Evolutionary conservation across 805 yeast genomes (phyloP).

Genomic region (Yarrowia osloensis): DNA sequence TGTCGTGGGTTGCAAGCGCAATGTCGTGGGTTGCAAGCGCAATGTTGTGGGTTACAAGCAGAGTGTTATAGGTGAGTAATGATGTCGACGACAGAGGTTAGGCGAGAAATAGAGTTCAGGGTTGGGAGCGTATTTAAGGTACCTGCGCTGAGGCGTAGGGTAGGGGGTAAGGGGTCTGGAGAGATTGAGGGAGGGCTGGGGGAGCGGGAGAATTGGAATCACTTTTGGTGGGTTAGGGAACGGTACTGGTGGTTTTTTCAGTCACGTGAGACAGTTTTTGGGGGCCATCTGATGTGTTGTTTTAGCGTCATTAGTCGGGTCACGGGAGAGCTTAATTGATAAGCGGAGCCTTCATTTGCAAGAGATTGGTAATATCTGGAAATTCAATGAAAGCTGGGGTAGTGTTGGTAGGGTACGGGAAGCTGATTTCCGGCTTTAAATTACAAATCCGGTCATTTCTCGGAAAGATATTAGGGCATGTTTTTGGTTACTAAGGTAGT

Average conservation of each 20-base stretch:
- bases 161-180: background rate
- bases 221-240: background rate
- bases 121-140: constrained; percentile 13
- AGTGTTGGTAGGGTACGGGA: no score
- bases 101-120: constrained; percentile 2
- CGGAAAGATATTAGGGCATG: background rate
- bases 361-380: no score
- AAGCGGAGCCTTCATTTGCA: background rate
- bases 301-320: background rate
- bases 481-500: background rate
- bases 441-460: no score
- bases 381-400: no score
- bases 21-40: background rate
- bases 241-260: no score
- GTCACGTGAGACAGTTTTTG: no score
- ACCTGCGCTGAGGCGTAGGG: background rate
- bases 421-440: no score
- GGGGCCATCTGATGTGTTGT: no score
- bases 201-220: no score
- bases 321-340: background rate
- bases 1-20: background rate
- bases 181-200: background rate
- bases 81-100: constrained; percentile 2
- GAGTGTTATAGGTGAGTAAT: background rate
- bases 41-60: background rate